Conservation (phyloP, 2,329 filamentous ascomycete species). For the Didymella glomerata region DNA sequence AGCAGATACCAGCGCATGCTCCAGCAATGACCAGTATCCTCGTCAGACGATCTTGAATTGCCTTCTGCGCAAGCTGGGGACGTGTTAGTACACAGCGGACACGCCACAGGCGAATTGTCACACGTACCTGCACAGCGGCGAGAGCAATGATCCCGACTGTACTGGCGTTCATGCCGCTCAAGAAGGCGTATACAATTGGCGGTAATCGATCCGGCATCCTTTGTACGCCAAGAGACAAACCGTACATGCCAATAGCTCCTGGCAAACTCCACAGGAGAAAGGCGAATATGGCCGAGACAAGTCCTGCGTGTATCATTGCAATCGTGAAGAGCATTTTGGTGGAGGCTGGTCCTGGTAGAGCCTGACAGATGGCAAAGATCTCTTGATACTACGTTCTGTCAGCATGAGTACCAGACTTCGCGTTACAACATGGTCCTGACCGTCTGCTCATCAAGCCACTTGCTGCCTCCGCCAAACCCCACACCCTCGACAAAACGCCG, state of each 20-base stretch:
- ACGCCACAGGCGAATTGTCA: background rate
- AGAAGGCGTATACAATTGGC: conserved; percentile 69
- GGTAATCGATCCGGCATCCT: conserved; percentile 68
- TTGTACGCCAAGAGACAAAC: conserved; percentile 70
- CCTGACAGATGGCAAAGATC: conserved; percentile 74
- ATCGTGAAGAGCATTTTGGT: conserved; percentile 78
- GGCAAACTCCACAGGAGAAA: conserved; percentile 75
- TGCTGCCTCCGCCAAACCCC: conserved; percentile 58
- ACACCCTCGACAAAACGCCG: conserved; percentile 66
- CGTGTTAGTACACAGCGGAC: background rate
- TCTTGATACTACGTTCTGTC: conserved; percentile 67
- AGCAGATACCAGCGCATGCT: conserved; percentile 71
- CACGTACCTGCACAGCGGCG: conserved; percentile 64
- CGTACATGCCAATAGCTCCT: conserved; percentile 75
- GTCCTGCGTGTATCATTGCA: conserved; percentile 68
- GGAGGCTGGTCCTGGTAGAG: conserved; percentile 71
- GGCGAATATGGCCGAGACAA: conserved; percentile 64
- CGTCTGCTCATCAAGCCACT: conserved; percentile 75
- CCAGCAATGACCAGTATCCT: conserved; percentile 70
- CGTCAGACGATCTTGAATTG: conserved; percentile 71
- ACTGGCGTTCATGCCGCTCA: conserved; percentile 75
- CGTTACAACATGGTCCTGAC: conserved; percentile 50
- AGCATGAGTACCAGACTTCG: background rate
- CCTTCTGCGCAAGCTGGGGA: conserved; percentile 68
- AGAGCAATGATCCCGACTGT: conserved; percentile 77